These are phyloP conservation scores for Drechslerella coelobrocha DNA, from an alignment of 2,329 filamentous ascomycete genomes.

Conservation along the genomic window DNA sequence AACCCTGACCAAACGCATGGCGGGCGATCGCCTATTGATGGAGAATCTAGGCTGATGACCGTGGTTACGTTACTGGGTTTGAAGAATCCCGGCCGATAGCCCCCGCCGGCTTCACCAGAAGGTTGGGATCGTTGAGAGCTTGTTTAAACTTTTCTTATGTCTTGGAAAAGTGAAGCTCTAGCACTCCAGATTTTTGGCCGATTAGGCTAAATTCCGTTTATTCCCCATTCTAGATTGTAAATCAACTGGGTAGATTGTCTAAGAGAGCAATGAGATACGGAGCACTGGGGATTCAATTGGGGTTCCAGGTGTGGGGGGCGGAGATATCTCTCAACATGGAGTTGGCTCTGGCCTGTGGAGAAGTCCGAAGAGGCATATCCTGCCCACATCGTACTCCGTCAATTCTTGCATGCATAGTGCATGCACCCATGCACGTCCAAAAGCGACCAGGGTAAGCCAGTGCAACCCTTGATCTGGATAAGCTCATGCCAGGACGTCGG, in stretches of 20 bases:
- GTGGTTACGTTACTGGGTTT: not conserved
- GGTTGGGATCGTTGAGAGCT: not conserved
- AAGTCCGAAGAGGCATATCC: not conserved
- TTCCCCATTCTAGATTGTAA: too few species aligned
- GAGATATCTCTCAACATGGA: too few species aligned
- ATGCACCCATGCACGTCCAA: not conserved
- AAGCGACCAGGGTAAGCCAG: not conserved
- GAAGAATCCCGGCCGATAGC: not conserved
- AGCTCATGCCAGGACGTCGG: constrained; percentile 23
- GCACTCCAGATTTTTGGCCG: too few species aligned
- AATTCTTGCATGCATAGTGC: not conserved
- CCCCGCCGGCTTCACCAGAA: not conserved
- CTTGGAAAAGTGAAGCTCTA: not conserved
- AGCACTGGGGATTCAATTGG: too few species aligned
- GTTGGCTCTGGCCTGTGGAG: too few species aligned
- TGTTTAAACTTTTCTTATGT: not conserved
- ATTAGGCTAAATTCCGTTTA: too few species aligned
- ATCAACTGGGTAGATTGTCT: too few species aligned
- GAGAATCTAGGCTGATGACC: not conserved
- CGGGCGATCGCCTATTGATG: not conserved
- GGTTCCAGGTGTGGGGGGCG: too few species aligned
- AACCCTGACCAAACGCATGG: too few species aligned
- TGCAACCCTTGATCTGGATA: too few species aligned
- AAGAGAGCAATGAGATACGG: too few species aligned
- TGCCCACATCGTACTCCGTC: not conserved